A percentile compares a stretch with the other conserved stretches of the same genome.
phyloP scores from a whole-genome alignment of 78 protist genomes.

The Dictyostelium discoideum region dicty_2.7 NC_007088.5:8438501-8439000 shows the following conservation, averaged over 20 bases:
- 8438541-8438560: conserved; percentile 37
- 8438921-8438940: conserved; percentile 55
- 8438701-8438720: not conserved
- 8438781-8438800: conserved; percentile 29
- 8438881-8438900: not conserved
- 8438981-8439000: conserved; percentile 43
- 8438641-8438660: conserved; percentile 24
- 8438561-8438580: conserved; percentile 57
- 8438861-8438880: conserved; percentile 5
- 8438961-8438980: not conserved
- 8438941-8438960: not conserved
- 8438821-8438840: not conserved
- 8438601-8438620: conserved; percentile 70
- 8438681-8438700: conserved; percentile 29
- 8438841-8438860: conserved; percentile 34
- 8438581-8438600: conserved; percentile 60
- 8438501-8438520: not conserved
- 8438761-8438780: conserved; percentile 82
- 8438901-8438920: conserved; percentile 33
- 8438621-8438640: conserved; percentile 35
- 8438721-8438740: conserved; percentile 47
- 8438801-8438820: not conserved
- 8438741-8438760: conserved; percentile 80
- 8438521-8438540: conserved; percentile 36
- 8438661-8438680: conserved; percentile 58